These are phyloP conservation scores for Fraxinus albicans DNA, from an alignment of 305 asterid genomes.

Conservation along the genomic window DNA sequence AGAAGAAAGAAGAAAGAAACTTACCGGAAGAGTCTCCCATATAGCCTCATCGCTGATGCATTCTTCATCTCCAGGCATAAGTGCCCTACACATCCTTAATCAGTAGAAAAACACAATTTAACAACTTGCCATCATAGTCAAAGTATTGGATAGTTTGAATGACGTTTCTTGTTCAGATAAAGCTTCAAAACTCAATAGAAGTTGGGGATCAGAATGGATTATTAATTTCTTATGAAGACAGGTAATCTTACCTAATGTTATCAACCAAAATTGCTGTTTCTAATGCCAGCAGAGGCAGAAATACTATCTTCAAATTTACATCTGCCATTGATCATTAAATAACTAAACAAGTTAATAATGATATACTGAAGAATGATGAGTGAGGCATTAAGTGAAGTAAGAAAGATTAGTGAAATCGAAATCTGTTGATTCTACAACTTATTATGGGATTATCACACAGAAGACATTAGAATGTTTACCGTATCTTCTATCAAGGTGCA, in stretches of 20 bases:
- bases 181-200: constrained; percentile 2
- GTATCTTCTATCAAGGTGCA: constrained; percentile 59
- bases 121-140: constrained; percentile 4
- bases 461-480: constrained; percentile 45
- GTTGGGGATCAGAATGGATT: constrained; percentile 1
- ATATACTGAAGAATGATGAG: neutral
- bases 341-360: constrained; percentile 23
- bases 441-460: constrained; percentile 4
- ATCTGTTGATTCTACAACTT: neutral
- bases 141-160: constrained; percentile 1
- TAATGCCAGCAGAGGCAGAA: constrained; percentile 79
- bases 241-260: constrained; percentile 65
- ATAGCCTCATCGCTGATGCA: constrained; percentile 86
- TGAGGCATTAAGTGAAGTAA: neutral
- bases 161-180: constrained; percentile 4
- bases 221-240: constrained; percentile 7
- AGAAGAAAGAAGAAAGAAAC: constrained; percentile 13
- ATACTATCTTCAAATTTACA: constrained; percentile 88
- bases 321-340: constrained; percentile 49
- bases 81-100: constrained; percentile 86
- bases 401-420: constrained; percentile 2
- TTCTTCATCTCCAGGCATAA: constrained; percentile 96
- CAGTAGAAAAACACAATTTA: constrained; percentile 27
- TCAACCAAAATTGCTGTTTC: constrained; percentile 85
- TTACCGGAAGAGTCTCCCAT: constrained; percentile 96